Evolutionary conservation across 768 basidiomycete species (phyloP).

Genomic region (Kwoniella sp.): DNA sequence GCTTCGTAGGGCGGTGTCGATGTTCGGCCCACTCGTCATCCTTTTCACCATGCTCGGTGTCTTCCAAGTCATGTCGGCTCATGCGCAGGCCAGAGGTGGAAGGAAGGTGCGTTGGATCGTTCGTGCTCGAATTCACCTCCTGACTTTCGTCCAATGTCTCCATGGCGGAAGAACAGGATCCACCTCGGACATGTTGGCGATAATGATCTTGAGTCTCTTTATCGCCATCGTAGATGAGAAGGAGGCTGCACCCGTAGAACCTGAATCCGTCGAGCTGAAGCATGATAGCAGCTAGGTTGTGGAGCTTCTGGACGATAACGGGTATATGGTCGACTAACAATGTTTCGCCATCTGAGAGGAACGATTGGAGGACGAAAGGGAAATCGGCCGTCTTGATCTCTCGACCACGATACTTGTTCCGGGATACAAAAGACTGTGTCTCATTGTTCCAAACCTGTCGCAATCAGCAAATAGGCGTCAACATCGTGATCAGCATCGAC

Average conservation of each 20-base stretch:
- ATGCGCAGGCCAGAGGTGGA: not conserved
- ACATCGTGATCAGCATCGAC: not conserved
- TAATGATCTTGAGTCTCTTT: constrained; percentile 73
- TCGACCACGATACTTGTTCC: constrained; percentile 95
- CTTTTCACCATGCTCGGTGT: constrained; percentile 8
- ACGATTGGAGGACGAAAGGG: constrained; percentile 74
- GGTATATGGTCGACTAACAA: constrained; percentile 92
- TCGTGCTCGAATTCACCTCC: not conserved
- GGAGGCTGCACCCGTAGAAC: constrained; percentile 95
- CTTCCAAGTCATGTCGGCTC: not conserved
- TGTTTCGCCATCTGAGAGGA: constrained; percentile 79
- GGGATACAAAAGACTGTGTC: constrained; percentile 80
- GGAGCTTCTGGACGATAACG: constrained; percentile 82
- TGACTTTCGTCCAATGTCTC: not conserved
- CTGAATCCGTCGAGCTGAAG: constrained; percentile 89
- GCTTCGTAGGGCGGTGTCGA: constrained; percentile 31
- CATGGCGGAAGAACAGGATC: constrained; percentile 63
- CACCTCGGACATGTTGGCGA: constrained; percentile 24
- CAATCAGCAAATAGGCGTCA: not conserved
- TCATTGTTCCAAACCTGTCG: constrained; percentile 86
- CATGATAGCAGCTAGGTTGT: constrained; percentile 89
- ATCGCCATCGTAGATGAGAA: constrained; percentile 97
- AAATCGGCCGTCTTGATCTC: constrained; percentile 87
- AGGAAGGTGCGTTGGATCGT: not conserved
- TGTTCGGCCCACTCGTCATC: constrained; percentile 38